Conservation (phyloP, 768 basidiomycete species). For the Lactarius deliciosus region DNA sequence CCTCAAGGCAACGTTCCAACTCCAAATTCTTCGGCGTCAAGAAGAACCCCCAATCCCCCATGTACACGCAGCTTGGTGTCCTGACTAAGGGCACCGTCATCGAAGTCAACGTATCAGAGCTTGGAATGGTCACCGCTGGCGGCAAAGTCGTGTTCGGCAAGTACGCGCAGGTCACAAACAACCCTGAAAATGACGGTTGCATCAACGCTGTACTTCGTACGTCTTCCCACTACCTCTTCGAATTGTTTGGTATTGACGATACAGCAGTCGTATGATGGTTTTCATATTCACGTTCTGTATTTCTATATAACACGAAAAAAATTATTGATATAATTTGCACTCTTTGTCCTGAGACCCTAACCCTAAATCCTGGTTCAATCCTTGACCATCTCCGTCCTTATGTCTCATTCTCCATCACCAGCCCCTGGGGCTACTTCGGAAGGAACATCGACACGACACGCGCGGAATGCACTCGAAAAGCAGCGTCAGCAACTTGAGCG, state of each 20-base stretch:
- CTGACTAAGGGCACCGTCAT: slow-evolving; percentile 98
- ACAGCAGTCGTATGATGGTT: slow-evolving; percentile 18
- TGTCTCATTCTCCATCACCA: slow-evolving; percentile 36
- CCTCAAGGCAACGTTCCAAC: slow-evolving; percentile 97
- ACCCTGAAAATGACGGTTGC: slow-evolving; percentile 95
- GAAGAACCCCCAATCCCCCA: slow-evolving; percentile 99
- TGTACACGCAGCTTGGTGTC: slow-evolving; percentile 95
- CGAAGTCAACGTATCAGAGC: slow-evolving; percentile 98
- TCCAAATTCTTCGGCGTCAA: slow-evolving; percentile 98
- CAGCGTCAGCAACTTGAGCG: slow-evolving; percentile 75
- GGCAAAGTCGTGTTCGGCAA: slow-evolving; percentile 94
- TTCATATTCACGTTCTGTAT: slow-evolving; percentile 7
- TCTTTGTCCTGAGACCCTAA: slow-evolving; percentile 17
- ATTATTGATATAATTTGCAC: background rate
- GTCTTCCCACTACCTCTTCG: slow-evolving; percentile 36
- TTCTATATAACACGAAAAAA: background rate
- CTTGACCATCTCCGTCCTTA: slow-evolving; percentile 15
- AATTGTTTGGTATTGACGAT: background rate
- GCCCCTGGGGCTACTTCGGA: slow-evolving; percentile 31
- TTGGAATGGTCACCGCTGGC: slow-evolving; percentile 96
- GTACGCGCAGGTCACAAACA: slow-evolving; percentile 92
- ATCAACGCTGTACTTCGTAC: slow-evolving; percentile 90
- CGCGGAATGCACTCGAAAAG: slow-evolving; percentile 49
- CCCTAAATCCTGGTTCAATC: slow-evolving; percentile 9
- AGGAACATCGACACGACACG: slow-evolving; percentile 40